Conservation (phyloP, 768 basidiomycete genomes). For the Galerina sulciceps region DNA sequence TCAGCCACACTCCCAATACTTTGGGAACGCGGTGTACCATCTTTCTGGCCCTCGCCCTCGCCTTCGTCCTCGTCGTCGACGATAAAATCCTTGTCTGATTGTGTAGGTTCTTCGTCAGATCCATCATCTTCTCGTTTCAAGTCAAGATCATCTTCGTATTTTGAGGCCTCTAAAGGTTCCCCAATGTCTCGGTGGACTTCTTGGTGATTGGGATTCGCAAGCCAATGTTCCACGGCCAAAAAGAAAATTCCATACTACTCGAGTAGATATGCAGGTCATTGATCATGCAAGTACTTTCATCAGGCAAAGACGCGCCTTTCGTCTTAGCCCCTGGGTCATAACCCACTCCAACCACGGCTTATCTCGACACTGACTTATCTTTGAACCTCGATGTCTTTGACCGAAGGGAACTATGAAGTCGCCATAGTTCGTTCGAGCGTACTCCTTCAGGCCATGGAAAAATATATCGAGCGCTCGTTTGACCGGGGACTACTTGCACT, state of each 20-base stretch:
- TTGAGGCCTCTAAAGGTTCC: not conserved
- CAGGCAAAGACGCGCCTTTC: not conserved
- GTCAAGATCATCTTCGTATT: constrained; percentile 1
- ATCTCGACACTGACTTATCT: not conserved
- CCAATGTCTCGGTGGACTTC: not conserved
- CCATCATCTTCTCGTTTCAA: not conserved
- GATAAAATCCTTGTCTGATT: not conserved
- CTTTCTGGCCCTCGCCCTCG: not conserved
- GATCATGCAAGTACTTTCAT: too few species aligned
- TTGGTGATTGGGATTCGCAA: not conserved
- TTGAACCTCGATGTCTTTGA: not conserved
- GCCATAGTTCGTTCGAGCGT: not conserved
- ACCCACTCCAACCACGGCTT: not conserved
- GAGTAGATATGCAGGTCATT: too few species aligned
- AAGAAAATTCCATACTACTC: constrained; percentile 4
- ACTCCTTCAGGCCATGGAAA: not conserved
- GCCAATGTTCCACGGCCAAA: not conserved
- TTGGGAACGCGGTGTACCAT: not conserved
- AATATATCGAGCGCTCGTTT: not conserved
- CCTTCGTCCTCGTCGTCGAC: not conserved
- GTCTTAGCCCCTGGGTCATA: not conserved
- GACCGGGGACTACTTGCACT: not conserved
- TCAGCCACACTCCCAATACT: too few species aligned
- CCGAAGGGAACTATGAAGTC: constrained; percentile 3
- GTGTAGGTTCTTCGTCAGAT: not conserved